Conservation (phyloP, 306 rosid species). For the Medicago ruthenica region DNA sequence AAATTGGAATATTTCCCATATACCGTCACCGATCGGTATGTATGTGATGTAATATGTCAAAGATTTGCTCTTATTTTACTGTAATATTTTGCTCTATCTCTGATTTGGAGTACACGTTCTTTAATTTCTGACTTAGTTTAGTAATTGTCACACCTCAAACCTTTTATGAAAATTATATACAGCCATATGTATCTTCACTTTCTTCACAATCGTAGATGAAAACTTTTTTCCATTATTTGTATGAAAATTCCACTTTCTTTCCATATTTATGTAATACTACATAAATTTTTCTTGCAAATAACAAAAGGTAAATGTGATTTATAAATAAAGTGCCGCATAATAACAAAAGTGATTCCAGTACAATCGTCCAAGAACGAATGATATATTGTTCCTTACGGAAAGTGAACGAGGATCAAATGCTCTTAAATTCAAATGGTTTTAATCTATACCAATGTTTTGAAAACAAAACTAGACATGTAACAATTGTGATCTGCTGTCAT, state of each 20-base stretch:
- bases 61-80: conserved; percentile 16
- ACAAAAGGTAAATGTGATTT: too few relatives aligned
- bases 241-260: neutral
- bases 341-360: neutral
- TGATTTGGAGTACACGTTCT: neutral
- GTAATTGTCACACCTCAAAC: conserved; percentile 1
- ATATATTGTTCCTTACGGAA: neutral
- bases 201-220: neutral
- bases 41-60: conserved; percentile 8
- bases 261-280: neutral
- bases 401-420: neutral
- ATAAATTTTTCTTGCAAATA: neutral
- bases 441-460: too few relatives aligned
- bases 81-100: neutral
- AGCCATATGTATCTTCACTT: neutral
- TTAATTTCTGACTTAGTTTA: neutral
- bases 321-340: too few relatives aligned
- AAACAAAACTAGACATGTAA: too few relatives aligned
- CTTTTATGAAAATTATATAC: neutral
- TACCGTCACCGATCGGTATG: conserved; percentile 27
- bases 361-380: neutral
- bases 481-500: too few relatives aligned
- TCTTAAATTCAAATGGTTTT: too few relatives aligned
- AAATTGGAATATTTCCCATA: neutral
- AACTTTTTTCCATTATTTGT: neutral